Percentiles rank a stretch among this genome's conserved stretches.
Conservation (phyloP, 495 filamentous ascomycete genomes). For the Arthonia radiata region DNA sequence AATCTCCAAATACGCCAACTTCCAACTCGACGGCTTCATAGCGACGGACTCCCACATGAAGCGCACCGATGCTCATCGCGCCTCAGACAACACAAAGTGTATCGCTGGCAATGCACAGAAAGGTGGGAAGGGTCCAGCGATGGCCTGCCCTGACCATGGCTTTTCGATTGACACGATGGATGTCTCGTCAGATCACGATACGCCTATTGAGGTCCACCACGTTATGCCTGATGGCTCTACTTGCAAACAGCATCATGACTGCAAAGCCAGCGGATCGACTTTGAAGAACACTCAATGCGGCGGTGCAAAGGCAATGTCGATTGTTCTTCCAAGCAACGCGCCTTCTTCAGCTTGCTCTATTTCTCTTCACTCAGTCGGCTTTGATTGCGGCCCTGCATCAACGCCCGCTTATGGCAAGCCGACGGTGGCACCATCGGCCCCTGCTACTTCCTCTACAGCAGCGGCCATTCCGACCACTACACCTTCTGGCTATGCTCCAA, state of each 20-base stretch:
- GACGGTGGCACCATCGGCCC: too few species aligned
- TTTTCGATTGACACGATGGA: constrained; percentile 57
- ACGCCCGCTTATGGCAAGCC: too few species aligned
- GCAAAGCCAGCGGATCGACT: constrained; percentile 35
- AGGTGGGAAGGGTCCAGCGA: constrained; percentile 17
- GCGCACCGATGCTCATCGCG: constrained; percentile 20
- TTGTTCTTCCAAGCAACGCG: constrained; percentile 38
- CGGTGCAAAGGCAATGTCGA: constrained; percentile 56
- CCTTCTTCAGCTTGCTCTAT: constrained; percentile 34
- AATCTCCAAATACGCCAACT: constrained; percentile 43
- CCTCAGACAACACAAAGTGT: constrained; percentile 29
- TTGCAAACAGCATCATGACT: constrained; percentile 67
- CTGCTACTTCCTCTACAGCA: too few species aligned
- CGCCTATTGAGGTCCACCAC: constrained; percentile 59
- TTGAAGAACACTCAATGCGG: constrained; percentile 73
- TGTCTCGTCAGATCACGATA: constrained; percentile 45
- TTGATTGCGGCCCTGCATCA: too few species aligned
- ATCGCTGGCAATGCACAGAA: constrained; percentile 31
- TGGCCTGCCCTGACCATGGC: constrained; percentile 14
- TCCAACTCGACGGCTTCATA: constrained; percentile 45
- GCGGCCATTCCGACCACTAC: too few species aligned
- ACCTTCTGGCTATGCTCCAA: too few species aligned
- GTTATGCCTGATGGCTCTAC: constrained; percentile 51
- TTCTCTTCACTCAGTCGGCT: constrained; percentile 49
- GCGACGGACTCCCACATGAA: constrained; percentile 31